phyloP scores from a whole-genome alignment of 495 filamentous ascomycete species.

The Xylaria palmicola region DNA sequence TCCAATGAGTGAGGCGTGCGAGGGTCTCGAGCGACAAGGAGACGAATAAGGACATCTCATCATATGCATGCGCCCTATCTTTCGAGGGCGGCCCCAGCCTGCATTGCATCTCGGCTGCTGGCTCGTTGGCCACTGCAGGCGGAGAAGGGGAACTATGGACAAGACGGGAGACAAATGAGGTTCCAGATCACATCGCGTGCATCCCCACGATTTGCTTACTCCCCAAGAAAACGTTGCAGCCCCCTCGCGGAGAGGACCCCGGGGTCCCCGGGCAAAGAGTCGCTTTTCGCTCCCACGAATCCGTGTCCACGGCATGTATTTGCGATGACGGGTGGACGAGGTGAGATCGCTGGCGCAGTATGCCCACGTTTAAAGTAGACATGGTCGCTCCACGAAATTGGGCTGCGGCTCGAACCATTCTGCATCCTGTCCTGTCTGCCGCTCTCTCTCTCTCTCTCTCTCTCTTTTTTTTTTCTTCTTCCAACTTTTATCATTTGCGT shows the following conservation, averaged over 20 bases:
- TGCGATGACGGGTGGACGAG: neutral
- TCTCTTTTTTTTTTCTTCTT: neutral
- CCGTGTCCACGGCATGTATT: constrained; percentile 1
- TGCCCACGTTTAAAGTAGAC: neutral
- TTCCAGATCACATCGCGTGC: constrained; percentile 5
- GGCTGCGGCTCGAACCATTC: neutral
- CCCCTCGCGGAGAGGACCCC: neutral
- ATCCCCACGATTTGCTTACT: constrained; percentile 9
- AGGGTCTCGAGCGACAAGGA: neutral
- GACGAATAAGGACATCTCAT: constrained; percentile 6
- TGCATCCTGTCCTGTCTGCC: neutral
- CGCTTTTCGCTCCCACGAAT: neutral
- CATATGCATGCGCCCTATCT: constrained; percentile 16
- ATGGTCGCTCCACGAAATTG: neutral
- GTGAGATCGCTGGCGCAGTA: neutral
- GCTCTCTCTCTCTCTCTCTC: neutral
- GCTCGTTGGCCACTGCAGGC: constrained; percentile 11
- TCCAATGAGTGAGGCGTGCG: constrained; percentile 6
- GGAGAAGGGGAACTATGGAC: constrained; percentile 1
- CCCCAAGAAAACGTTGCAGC: neutral
- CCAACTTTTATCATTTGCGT: neutral
- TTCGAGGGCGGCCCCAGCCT: neutral
- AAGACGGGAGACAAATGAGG: constrained; percentile 10
- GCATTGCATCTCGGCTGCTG: constrained; percentile 10
- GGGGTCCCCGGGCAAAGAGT: neutral